These are phyloP conservation scores for Aspergillus sp. DNA, from an alignment of 2,329 filamentous ascomycete genomes.

Conservation along the genomic window DNA sequence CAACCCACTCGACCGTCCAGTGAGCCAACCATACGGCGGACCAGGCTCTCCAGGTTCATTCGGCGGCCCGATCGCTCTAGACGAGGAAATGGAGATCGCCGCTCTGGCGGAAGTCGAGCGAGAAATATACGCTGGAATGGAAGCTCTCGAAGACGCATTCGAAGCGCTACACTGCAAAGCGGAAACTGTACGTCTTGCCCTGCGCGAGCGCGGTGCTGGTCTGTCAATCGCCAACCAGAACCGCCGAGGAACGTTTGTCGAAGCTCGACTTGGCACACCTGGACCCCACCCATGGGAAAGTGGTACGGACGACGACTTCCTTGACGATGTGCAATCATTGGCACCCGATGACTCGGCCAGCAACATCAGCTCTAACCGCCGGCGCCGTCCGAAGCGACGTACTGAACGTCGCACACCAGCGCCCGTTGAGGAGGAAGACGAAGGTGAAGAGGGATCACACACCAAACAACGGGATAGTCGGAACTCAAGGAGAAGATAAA, in stretches of 20 bases:
- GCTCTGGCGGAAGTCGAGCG: conserved; percentile 87
- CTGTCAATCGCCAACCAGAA: conserved; percentile 55
- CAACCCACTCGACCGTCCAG: conserved; percentile 40
- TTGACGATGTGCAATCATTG: conserved; percentile 46
- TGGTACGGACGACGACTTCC: conserved; percentile 45
- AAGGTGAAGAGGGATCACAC: conserved; percentile 33
- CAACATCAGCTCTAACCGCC: conserved; percentile 48
- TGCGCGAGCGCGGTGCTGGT: conserved; percentile 80
- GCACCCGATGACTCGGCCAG: conserved; percentile 52
- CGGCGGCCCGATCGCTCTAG: conserved; percentile 77
- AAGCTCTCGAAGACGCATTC: conserved; percentile 89
- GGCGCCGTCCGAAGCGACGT: conserved; percentile 46
- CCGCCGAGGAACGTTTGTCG: conserved; percentile 42
- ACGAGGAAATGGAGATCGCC: conserved; percentile 91
- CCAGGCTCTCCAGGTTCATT: conserved; percentile 58
- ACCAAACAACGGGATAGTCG: conserved; percentile 20
- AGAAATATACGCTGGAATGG: conserved; percentile 92
- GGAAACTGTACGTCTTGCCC: conserved; percentile 72
- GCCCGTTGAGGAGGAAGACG: conserved; percentile 49
- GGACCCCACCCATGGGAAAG: conserved; percentile 41
- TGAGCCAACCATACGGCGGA: conserved; percentile 40
- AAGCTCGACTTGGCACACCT: conserved; percentile 44
- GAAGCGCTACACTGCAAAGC: conserved; percentile 85
- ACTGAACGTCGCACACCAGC: conserved; percentile 51
- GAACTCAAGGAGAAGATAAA: conserved; percentile 24